Evolutionary conservation across 495 filamentous ascomycete species (phyloP), one percentile per base, ranked within the genome.

Genomic region (Penicillium salamii): DNA sequence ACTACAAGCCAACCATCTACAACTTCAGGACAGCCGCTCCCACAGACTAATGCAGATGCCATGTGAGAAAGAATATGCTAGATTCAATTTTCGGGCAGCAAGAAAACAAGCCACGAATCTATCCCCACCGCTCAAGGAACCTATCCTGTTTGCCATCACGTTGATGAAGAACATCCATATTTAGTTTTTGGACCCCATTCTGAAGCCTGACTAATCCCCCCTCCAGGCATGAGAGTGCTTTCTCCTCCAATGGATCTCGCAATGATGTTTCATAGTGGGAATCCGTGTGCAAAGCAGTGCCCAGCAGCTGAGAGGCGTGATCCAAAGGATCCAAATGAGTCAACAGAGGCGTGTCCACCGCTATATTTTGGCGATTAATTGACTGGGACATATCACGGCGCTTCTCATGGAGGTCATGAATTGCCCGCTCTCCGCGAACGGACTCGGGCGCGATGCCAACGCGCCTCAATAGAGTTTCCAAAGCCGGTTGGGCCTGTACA

Each of bases 391-490:
- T 55, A 17, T 67, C 49, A 9, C 53, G 29, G 47, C 64, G 52
- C 50, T 69, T 72, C 34, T 68, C 65, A 17, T 57, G 37, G 6
- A 75, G 61, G 12, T 51, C 47, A 14, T 42, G 39, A 13, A 44
- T 54, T 37, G 56, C 32, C 44, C 55, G 41, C 52, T 48, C 7
- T 56, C 55, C 62, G 58, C 3, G 63, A 0, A 68, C 54, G 5
- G 64, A 64, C 51, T 69, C 67, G 5, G 55, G 52, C 7, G 65
- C 58, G 15, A 75, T 34, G 1, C 70, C 73, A 11, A 70, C 51
- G 13, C 69, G 71, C 21, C 71, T 70, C 39, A 74, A 46, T 13
- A 74, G 48, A 26, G 54, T 65, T 34, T 69, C 66, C 3, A 75
- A 49, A 21, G 55, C 57, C 11, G 65, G 65, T 29, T 61, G 61